Base-by-base conservation (phyloP, 805 yeast species). In the Wickerhamomyces chambardii region DNA sequence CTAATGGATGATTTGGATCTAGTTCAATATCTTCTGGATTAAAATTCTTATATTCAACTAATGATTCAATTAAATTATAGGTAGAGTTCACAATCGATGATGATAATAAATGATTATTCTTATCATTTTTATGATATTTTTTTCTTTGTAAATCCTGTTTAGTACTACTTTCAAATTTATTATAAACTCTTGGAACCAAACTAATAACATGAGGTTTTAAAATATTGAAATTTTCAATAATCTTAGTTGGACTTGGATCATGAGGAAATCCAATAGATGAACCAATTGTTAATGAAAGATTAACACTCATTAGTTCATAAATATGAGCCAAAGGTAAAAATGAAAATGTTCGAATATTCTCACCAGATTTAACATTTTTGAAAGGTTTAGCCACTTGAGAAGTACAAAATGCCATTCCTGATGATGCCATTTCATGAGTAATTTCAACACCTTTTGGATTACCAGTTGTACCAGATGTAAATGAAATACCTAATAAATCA, bases 391-490 rank as follows among this genome's bases (percentile, higher is more conserved):
- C 36, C n/a, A 59, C 40, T 5, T 55, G 43, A 10, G 59, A 40
- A 30, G 63, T 49, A 0, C 63, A 49, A 6, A 66, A 48, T 1
- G 69, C 61, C 33, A 78, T 66, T 4, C 64, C 69, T 4, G 78
- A 63, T 9, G 66, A 61, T 4, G 72, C 67, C 42, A 64, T 68
- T 21, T 56, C 55, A 33, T 80, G 84, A 2, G 73, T 60, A 25
- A 72, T 34, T 25, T 68, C 70, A 7, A 76, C 87, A 30, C 89
- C 89, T 53, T 80, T 80, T 21, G 89, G 89, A 28, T 69, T 54
- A 3, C 86, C 85, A 2, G 87, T 78, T 3, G 89, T 80, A 16
- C 89, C 87, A 0, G 84, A 77, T 3, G 87, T 81, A 53, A 79
- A 80, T 10, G 80, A 76, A 35, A 80, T 70, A 5, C 86, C 76